A percentile compares a stretch with the other conserved stretches of the same genome.
These are phyloP conservation scores for Vicia faba DNA, from an alignment of 306 rosid species.

Conservation along the genomic window DNA sequence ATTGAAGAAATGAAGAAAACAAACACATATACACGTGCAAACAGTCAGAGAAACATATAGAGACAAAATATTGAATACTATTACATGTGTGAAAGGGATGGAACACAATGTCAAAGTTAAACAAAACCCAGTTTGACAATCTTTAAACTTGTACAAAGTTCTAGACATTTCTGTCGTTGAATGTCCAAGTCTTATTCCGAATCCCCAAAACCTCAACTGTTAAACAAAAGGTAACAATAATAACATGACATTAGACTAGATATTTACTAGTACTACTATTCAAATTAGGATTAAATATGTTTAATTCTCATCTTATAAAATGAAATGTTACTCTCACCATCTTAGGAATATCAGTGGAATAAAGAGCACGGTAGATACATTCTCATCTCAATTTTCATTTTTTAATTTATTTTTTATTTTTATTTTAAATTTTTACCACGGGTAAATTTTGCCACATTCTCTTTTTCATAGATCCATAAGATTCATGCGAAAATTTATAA, in stretches of 20 bases:
- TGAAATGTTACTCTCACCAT: too few species aligned
- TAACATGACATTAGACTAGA: background rate
- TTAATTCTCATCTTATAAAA: too few species aligned
- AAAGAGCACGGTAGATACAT: too few species aligned
- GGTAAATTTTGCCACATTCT: too few species aligned
- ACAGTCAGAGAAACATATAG: slow-evolving; percentile 38
- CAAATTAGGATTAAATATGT: too few species aligned
- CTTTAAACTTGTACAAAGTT: slow-evolving; percentile 40
- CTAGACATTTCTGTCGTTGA: slow-evolving; percentile 59
- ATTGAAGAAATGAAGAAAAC: slow-evolving; percentile 36
- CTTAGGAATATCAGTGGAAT: too few species aligned
- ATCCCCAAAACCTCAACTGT: slow-evolving; percentile 40
- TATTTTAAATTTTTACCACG: too few species aligned
- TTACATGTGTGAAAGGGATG: slow-evolving; percentile 43
- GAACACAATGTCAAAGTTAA: slow-evolving; percentile 52
- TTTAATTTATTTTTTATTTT: too few species aligned
- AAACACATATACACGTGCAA: slow-evolving; percentile 38
- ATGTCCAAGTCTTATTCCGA: slow-evolving; percentile 37
- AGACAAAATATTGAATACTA: slow-evolving; percentile 32
- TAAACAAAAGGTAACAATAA: background rate
- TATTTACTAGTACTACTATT: too few species aligned
- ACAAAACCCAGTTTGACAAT: slow-evolving; percentile 43
- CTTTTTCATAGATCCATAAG: too few species aligned
- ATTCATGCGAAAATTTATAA: too few species aligned
- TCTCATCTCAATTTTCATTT: too few species aligned